phyloP scores from a whole-genome alignment of 2,329 filamentous ascomycete genomes.

The Aspergillus persii region DNA sequence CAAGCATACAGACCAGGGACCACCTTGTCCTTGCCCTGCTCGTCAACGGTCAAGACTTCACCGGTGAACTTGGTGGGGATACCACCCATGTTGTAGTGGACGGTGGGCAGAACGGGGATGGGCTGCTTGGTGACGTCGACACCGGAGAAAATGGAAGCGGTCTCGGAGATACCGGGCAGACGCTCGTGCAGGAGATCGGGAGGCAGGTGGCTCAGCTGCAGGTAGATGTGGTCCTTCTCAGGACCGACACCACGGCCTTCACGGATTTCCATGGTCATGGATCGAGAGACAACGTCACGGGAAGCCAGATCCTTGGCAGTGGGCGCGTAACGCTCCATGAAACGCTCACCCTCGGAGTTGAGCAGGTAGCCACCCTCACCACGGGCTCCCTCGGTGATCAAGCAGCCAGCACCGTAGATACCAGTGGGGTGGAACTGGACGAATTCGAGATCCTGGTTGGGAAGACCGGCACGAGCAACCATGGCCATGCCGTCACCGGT shows the following conservation, averaged over 20 bases:
- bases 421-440: conserved; percentile 99
- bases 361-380: conserved; percentile 97
- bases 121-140: conserved; percentile 97
- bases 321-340: conserved; percentile 98
- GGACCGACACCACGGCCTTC: conserved; percentile 95
- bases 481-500: conserved; percentile 99
- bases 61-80: conserved; percentile 97
- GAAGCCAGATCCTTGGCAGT: conserved; percentile 97
- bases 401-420: conserved; percentile 96
- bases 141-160: conserved; percentile 92
- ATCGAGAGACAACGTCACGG: conserved; percentile 93
- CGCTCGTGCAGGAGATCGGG: conserved; percentile 90
- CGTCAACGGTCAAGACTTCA: conserved; percentile 87
- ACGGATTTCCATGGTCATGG: conserved; percentile 97
- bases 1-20: conserved; percentile 95
- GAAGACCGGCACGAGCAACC: conserved; percentile 94
- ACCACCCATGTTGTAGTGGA: conserved; percentile 99
- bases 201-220: conserved; percentile 93
- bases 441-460: conserved; percentile 99
- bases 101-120: conserved; percentile 92
- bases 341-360: conserved; percentile 96
- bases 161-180: conserved; percentile 97
- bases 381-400: conserved; percentile 97
- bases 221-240: conserved; percentile 98
- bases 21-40: conserved; percentile 82